Conservation (phyloP, 768 basidiomycete genomes). For the Jaapia argillacea region DNA sequence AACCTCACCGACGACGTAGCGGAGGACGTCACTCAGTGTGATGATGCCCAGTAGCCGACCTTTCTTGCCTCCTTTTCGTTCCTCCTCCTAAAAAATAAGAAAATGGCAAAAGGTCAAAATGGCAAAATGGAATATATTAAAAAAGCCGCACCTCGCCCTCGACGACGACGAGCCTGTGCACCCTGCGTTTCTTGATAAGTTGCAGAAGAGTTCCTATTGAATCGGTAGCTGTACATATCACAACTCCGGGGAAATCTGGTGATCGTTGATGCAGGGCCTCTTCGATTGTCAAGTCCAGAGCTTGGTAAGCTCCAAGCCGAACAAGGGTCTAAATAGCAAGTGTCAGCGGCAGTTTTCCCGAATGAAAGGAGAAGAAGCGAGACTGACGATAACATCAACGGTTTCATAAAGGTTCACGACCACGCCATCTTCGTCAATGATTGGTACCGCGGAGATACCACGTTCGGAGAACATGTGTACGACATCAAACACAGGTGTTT, state of each 20-base stretch:
- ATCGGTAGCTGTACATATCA: constrained; percentile 89
- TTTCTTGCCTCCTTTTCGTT: constrained; percentile 69
- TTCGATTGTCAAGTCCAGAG: constrained; percentile 88
- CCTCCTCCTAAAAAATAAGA: constrained; percentile 56
- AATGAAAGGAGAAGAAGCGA: constrained; percentile 4
- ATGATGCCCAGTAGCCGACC: constrained; percentile 81
- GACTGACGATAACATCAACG: constrained; percentile 91
- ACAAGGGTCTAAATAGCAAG: constrained; percentile 70
- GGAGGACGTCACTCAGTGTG: constrained; percentile 80
- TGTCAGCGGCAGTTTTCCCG: background rate
- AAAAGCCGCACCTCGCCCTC: constrained; percentile 83
- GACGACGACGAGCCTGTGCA: constrained; percentile 92
- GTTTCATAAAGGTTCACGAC: constrained; percentile 98
- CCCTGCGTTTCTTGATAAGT: constrained; percentile 86
- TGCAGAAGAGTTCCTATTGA: constrained; percentile 85
- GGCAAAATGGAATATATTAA: constrained; percentile 3
- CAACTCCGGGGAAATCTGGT: constrained; percentile 93
- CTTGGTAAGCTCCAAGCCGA: constrained; percentile 87
- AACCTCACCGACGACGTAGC: constrained; percentile 63
- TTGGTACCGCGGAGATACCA: constrained; percentile 94
- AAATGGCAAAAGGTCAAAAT: background rate
- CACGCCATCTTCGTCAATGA: constrained; percentile 84
- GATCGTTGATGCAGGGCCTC: constrained; percentile 90
- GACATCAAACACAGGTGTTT: constrained; percentile 93
- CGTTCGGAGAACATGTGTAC: constrained; percentile 98